A percentile compares a stretch with the other conserved stretches of the same genome.
These are phyloP conservation scores for Trichosanthes cucumerina DNA, from an alignment of 306 rosid species.

Conservation along the genomic window DNA sequence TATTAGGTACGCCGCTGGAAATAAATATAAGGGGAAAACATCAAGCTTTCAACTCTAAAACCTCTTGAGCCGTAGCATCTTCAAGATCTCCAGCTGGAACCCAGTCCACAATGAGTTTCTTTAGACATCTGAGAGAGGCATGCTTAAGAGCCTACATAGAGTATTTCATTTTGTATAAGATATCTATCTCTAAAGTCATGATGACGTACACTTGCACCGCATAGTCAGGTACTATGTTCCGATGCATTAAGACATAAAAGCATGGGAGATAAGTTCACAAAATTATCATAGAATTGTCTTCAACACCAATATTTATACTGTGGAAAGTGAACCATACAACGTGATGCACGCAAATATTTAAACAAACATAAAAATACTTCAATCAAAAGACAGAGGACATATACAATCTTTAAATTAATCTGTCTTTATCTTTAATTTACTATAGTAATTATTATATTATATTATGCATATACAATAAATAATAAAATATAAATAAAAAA, in stretches of 20 bases:
- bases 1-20: background rate
- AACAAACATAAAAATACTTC: background rate
- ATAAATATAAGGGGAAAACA: background rate
- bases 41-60: conserved; percentile 4
- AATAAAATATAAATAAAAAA: no score
- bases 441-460: no score
- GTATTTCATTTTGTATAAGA: conserved; percentile 1
- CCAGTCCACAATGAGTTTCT: conserved; percentile 35
- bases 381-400: background rate
- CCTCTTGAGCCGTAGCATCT: conserved; percentile 31
- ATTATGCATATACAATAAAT: no score
- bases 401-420: background rate
- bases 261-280: background rate
- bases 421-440: no score
- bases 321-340: background rate
- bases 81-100: conserved; percentile 36
- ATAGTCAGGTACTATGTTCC: background rate
- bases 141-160: conserved; percentile 35
- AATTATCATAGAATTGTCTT: background rate
- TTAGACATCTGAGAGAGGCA: conserved; percentile 32
- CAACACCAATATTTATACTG: background rate
- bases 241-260: background rate
- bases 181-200: background rate
- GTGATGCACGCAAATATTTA: background rate
- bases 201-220: background rate